These are phyloP conservation scores for Rheum nobile DNA, from an alignment of 148 eudicot genomes.

Conservation along the genomic window DNA sequence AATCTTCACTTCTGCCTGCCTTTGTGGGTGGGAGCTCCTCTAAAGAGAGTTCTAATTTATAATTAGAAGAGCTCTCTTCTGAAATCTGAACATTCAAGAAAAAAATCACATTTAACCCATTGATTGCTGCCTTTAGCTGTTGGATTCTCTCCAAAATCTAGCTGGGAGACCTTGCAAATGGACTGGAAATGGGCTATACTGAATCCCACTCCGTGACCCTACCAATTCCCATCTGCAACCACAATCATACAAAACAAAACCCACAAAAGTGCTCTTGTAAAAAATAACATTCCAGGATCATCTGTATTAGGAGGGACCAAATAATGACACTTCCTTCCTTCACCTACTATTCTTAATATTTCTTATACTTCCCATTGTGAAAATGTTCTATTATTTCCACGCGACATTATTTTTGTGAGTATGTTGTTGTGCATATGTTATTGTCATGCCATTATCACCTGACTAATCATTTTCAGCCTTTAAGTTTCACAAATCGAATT, in stretches of 20 bases:
- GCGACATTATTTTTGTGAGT: neutral
- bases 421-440: neutral
- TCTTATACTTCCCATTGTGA: neutral
- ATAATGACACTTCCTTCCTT: neutral
- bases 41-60: neutral
- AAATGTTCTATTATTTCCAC: neutral
- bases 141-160: constrained; percentile 33
- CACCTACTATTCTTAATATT: neutral
- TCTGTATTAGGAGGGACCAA: neutral
- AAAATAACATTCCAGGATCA: constrained; percentile 1
- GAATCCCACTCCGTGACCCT: constrained; percentile 33
- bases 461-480: constrained; percentile 1
- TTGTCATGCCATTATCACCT: neutral
- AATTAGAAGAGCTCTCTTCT: neutral
- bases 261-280: neutral
- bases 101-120: neutral
- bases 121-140: neutral
- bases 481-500: neutral
- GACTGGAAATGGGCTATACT: constrained; percentile 67
- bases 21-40: neutral
- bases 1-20: neutral
- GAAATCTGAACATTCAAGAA: neutral
- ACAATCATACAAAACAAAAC: constrained; percentile 7
- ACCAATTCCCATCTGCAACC: constrained; percentile 63
- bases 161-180: constrained; percentile 66